Evolutionary conservation across 2,329 filamentous ascomycete species (phyloP).

Genomic region (Colletotrichum abscissum): DNA sequence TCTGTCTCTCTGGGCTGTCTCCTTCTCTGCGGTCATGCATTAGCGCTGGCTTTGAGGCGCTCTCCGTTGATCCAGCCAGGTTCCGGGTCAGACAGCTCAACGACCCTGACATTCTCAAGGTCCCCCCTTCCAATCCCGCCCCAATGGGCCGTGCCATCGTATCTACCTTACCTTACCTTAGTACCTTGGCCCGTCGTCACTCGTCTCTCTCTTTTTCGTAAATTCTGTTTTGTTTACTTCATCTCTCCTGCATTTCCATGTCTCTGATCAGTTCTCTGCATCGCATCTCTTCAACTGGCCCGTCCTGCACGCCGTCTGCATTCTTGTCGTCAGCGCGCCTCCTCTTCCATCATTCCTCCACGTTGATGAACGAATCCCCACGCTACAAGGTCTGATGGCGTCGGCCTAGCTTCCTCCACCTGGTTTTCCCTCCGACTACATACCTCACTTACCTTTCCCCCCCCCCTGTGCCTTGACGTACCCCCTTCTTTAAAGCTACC

Average conservation of each 20-base stretch:
- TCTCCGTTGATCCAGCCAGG: neutral
- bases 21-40: neutral
- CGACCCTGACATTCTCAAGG: constrained; percentile 35
- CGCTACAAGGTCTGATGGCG: constrained; percentile 27
- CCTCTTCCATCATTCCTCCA: constrained; percentile 33
- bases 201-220: neutral
- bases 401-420: constrained; percentile 30
- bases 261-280: constrained; percentile 9
- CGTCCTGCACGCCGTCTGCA: constrained; percentile 25
- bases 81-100: constrained; percentile 11
- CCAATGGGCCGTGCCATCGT: constrained; percentile 18
- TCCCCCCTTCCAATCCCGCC: constrained; percentile 28
- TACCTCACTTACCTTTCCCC: neutral
- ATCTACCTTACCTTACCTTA: neutral
- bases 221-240: constrained; percentile 17
- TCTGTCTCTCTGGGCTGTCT: neutral
- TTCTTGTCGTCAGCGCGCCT: constrained; percentile 33
- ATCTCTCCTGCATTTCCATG: constrained; percentile 10
- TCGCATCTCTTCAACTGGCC: constrained; percentile 7
- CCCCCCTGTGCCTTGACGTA: constrained; percentile 29
- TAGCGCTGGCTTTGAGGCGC: neutral
- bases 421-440: constrained; percentile 19
- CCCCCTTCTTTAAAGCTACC: constrained; percentile 17
- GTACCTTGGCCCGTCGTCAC: neutral
- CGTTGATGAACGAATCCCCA: constrained; percentile 27